Conservation (phyloP, 139 green algal species). For the Tetradesmus obliquus region DNA sequence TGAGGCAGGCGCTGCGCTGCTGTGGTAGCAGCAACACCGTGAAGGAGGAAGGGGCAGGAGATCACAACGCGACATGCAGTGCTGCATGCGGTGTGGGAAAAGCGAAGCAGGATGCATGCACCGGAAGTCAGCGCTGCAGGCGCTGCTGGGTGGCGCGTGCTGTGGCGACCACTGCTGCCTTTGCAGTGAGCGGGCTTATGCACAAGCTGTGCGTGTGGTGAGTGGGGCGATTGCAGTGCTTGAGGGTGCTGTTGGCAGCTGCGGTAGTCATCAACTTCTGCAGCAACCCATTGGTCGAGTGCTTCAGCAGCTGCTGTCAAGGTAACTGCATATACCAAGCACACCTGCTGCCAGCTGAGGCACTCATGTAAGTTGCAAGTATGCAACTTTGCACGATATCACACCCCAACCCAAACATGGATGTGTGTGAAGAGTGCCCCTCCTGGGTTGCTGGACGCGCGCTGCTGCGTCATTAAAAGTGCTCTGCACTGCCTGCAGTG, state of each 20-base stretch:
- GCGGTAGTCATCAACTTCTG: not conserved
- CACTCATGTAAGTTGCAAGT: too few relatives aligned
- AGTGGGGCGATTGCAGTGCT: not conserved
- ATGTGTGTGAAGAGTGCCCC: too few relatives aligned
- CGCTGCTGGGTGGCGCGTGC: not conserved
- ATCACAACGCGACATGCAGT: too few relatives aligned
- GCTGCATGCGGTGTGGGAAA: not conserved
- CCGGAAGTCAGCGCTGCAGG: slow-evolving; percentile 13
- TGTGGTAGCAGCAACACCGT: not conserved
- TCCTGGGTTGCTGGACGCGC: too few relatives aligned
- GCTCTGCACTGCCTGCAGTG: not conserved
- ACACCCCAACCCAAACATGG: too few relatives aligned
- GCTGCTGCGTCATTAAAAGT: not conserved
- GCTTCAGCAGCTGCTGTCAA: too few relatives aligned
- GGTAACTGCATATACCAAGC: too few relatives aligned
- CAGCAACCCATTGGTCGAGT: not conserved
- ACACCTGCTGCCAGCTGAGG: too few relatives aligned
- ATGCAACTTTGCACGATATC: too few relatives aligned
- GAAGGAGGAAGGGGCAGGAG: too few relatives aligned
- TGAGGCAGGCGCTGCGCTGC: not conserved
- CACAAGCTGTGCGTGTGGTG: slow-evolving; percentile 52
- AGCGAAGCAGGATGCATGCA: not conserved
- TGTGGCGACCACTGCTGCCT: slow-evolving; percentile 28
- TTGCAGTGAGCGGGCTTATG: slow-evolving; percentile 51
- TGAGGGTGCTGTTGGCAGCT: not conserved